phyloP scores from a whole-genome alignment of 2,329 filamentous ascomycete genomes.

The Basipetospora sp. region DNA sequence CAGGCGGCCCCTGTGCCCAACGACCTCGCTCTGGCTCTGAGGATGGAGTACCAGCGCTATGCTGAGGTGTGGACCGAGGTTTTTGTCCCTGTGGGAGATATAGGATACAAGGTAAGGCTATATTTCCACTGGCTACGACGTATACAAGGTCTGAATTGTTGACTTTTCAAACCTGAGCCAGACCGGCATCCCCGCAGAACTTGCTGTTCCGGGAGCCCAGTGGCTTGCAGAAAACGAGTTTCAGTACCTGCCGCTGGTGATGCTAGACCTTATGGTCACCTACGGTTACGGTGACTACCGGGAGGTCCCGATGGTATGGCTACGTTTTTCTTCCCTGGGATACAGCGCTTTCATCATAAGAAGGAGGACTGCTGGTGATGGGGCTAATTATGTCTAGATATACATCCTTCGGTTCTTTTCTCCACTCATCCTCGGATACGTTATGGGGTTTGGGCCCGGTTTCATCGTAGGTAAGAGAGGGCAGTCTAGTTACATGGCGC shows the following conservation, averaged over 20 bases:
- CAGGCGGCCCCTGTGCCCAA: not conserved
- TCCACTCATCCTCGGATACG: constrained; percentile 1
- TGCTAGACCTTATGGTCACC: constrained; percentile 1
- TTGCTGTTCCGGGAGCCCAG: not conserved
- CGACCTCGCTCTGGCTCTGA: not conserved
- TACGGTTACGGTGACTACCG: constrained; percentile 4
- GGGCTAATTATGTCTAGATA: not conserved
- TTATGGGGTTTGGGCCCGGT: not conserved
- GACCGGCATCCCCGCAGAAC: constrained; percentile 1
- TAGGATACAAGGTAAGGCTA: constrained; percentile 1
- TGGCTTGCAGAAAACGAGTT: constrained; percentile 4
- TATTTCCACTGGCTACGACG: not conserved
- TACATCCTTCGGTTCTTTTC: constrained; percentile 2
- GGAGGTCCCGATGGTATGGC: constrained; percentile 1
- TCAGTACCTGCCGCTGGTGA: not conserved
- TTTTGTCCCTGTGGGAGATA: not conserved
- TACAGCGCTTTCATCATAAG: not conserved
- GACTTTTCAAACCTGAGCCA: not conserved
- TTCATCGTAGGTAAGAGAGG: constrained; percentile 1
- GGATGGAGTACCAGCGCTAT: constrained; percentile 1
- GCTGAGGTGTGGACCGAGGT: not conserved
- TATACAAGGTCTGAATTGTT: not conserved
- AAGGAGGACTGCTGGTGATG: too few species aligned
- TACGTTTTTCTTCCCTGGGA: not conserved
- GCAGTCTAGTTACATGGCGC: too few species aligned